A percentile compares a stretch with the other conserved stretches of the same genome.
These are phyloP conservation scores for Chrysoporthe deuterocubensis DNA, from an alignment of 2,329 filamentous ascomycete genomes.

Conservation along the genomic window DNA sequence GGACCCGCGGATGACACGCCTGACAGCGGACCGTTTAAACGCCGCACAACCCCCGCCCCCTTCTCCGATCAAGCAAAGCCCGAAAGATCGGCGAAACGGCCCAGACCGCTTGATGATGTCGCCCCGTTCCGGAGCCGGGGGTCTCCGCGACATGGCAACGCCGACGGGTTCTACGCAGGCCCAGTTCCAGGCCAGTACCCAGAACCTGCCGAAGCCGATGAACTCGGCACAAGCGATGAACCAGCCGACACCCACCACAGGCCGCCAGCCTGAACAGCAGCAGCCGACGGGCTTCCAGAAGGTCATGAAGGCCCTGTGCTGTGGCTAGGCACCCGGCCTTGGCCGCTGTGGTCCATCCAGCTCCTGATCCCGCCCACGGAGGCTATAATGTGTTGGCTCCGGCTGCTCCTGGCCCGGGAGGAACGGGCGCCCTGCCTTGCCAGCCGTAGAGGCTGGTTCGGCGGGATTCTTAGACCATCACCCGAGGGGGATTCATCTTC, in stretches of 20 bases:
- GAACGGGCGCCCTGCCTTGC: constrained; percentile 17
- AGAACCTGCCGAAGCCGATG: constrained; percentile 74
- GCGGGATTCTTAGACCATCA: constrained; percentile 25
- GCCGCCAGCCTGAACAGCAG: constrained; percentile 62
- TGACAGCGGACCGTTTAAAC: constrained; percentile 90
- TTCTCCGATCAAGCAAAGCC: constrained; percentile 80
- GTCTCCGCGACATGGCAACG: constrained; percentile 76
- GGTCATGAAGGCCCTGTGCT: constrained; percentile 90
- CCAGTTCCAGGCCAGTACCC: constrained; percentile 94
- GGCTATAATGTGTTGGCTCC: constrained; percentile 17
- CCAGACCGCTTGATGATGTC: constrained; percentile 74
- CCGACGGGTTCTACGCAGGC: constrained; percentile 91
- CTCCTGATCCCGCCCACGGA: constrained; percentile 11
- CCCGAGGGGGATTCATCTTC: constrained; percentile 26
- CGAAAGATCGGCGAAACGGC: constrained; percentile 77
- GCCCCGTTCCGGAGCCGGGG: constrained; percentile 76
- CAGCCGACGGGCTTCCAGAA: constrained; percentile 87
- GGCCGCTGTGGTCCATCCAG: constrained; percentile 29
- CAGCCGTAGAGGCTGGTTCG: constrained; percentile 14
- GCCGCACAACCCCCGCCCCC: constrained; percentile 88
- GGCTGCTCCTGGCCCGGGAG: constrained; percentile 13
- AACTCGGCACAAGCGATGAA: constrained; percentile 65
- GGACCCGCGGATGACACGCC: constrained; percentile 57
- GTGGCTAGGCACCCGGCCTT: constrained; percentile 60
- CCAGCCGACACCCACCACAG: constrained; percentile 57